phyloP scores from a whole-genome alignment of 1,284 basidiomycete species.

The Thecaphora thlaspeos region DNA sequence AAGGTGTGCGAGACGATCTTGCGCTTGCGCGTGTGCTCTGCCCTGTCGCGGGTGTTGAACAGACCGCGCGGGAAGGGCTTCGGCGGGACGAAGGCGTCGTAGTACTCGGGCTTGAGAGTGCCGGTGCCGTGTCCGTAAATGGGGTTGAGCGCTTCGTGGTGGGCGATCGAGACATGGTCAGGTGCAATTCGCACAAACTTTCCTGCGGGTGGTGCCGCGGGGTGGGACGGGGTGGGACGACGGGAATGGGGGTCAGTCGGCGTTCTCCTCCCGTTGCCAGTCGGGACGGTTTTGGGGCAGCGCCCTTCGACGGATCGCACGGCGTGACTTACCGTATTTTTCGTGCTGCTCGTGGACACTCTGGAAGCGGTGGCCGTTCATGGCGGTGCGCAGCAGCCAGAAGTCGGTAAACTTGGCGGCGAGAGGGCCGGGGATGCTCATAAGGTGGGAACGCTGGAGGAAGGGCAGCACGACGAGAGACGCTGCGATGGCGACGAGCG shows the following conservation, averaged over 20 bases:
- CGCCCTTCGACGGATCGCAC: too few species aligned
- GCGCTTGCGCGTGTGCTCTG: slow-evolving; percentile 81
- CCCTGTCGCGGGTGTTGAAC: slow-evolving; percentile 80
- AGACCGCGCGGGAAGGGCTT: slow-evolving; percentile 62
- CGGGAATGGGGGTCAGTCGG: too few species aligned
- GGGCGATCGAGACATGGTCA: slow-evolving; percentile 78
- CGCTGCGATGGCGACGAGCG: slow-evolving; percentile 16
- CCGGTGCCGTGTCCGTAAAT: slow-evolving; percentile 43
- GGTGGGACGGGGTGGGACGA: too few species aligned
- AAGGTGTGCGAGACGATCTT: slow-evolving; percentile 86
- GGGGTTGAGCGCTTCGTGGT: slow-evolving; percentile 60
- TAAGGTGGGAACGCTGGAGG: slow-evolving; percentile 22
- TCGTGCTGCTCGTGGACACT: slow-evolving; percentile 73
- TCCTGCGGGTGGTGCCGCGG: slow-evolving; percentile 4
- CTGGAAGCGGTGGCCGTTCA: slow-evolving; percentile 73
- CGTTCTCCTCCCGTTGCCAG: too few species aligned
- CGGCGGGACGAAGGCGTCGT: slow-evolving; percentile 68
- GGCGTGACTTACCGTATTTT: slow-evolving; percentile 67
- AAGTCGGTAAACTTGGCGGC: slow-evolving; percentile 73
- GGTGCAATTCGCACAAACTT: slow-evolving; percentile 81
- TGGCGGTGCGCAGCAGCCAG: slow-evolving; percentile 72
- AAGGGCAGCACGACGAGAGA: slow-evolving; percentile 38
- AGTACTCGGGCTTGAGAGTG: slow-evolving; percentile 61
- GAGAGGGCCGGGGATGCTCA: slow-evolving; percentile 69
- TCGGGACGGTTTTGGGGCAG: too few species aligned